These are phyloP conservation scores for Ogataea wickerhamii DNA, from an alignment of 805 yeast genomes.

Conservation along the genomic window DNA sequence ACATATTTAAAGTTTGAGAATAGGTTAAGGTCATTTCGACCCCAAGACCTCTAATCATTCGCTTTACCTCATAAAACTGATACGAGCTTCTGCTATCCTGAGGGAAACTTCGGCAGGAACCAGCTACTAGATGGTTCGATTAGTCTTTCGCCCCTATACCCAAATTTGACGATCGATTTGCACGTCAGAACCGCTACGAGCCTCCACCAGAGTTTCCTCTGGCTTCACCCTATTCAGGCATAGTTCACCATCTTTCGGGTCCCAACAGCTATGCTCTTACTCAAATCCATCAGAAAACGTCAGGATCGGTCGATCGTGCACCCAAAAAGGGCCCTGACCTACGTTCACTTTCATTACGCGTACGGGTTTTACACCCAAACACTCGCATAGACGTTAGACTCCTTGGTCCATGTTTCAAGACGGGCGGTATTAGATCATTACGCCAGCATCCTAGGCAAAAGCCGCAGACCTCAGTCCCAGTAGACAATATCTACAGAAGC, in stretches of 20 bases:
- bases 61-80: conserved; percentile 7
- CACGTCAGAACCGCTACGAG: conserved; percentile 7
- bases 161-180: conserved; percentile 7
- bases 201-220: conserved; percentile 8
- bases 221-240: conserved; percentile 8
- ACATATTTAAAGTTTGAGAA: conserved; percentile 6
- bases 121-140: conserved; percentile 7
- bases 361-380: conserved; percentile 7
- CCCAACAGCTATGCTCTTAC: conserved; percentile 7
- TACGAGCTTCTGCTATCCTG: conserved; percentile 8
- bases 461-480: conserved; percentile 8
- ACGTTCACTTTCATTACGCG: conserved; percentile 7
- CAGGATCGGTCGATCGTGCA: conserved; percentile 7
- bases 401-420: conserved; percentile 8
- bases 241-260: conserved; percentile 7
- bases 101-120: conserved; percentile 8
- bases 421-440: conserved; percentile 7
- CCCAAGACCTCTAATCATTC: conserved; percentile 7
- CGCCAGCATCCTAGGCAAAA: conserved; percentile 8
- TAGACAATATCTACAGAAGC: conserved; percentile 3
- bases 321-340: conserved; percentile 7
- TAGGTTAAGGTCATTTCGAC: conserved; percentile 7
- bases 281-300: conserved; percentile 6
- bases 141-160: conserved; percentile 8
- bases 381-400: conserved; percentile 5